Percentiles rank a stretch among this genome's conserved stretches.
These are phyloP conservation scores for Capsaspora owczarzaki DNA, from an alignment of 78 protist species.

Conservation along the genomic window DNA sequence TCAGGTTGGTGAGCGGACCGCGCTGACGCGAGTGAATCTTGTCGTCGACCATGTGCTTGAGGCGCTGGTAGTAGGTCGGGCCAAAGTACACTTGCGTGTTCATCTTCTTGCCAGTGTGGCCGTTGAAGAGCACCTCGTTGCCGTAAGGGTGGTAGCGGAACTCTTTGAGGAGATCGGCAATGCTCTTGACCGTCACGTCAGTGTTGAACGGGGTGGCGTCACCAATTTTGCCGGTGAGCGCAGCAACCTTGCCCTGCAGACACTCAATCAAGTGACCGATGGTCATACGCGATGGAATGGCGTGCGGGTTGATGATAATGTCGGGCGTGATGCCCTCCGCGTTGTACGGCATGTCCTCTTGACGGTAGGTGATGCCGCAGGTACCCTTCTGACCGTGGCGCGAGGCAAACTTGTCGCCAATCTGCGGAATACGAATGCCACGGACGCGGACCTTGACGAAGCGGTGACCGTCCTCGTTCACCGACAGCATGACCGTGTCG, in stretches of 20 bases:
- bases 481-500: slow-evolving; percentile 52
- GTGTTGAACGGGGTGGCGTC: slow-evolving; percentile 96
- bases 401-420: slow-evolving; percentile 99
- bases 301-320: slow-evolving; percentile 99
- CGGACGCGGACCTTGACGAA: slow-evolving; percentile 91
- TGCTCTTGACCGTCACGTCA: slow-evolving; percentile 73
- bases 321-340: slow-evolving; percentile 96
- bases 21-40: slow-evolving; percentile 97
- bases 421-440: slow-evolving; percentile 88
- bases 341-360: slow-evolving; percentile 98
- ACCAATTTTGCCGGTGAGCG: slow-evolving; percentile 55
- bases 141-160: slow-evolving; percentile 84
- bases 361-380: slow-evolving; percentile 90
- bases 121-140: slow-evolving; percentile 93
- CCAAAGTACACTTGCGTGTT: slow-evolving; percentile 85
- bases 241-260: slow-evolving; percentile 84
- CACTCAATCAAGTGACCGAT: slow-evolving; percentile 98
- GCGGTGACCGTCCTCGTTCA: slow-evolving; percentile 64
- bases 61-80: slow-evolving; percentile 99
- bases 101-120: slow-evolving; percentile 93
- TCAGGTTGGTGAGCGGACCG: slow-evolving; percentile 88
- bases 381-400: slow-evolving; percentile 99
- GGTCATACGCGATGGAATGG: slow-evolving; percentile 99
- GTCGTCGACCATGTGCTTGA: slow-evolving; percentile 98
- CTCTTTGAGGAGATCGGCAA: slow-evolving; percentile 65